A percentile compares a stretch with the other conserved stretches of the same genome.
Evolutionary conservation across 768 basidiomycete genomes (phyloP).

Genomic region (Leccinum barrowsii): DNA sequence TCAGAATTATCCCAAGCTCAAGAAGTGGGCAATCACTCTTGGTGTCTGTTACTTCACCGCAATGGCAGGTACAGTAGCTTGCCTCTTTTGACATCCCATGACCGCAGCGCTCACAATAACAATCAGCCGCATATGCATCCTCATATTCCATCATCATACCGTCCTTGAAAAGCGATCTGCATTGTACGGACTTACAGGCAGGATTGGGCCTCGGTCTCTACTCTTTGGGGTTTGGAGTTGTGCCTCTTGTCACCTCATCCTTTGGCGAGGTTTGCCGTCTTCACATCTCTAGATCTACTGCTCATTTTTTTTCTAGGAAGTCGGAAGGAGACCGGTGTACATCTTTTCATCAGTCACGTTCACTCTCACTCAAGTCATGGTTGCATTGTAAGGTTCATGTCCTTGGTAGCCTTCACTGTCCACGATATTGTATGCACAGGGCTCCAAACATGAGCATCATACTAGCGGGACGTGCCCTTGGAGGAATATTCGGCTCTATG

Average conservation of each 20-base stretch:
- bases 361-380: conserved; percentile 46
- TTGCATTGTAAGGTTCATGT: conserved; percentile 24
- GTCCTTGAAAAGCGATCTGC: conserved; percentile 47
- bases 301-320: conserved; percentile 39
- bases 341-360: conserved; percentile 49
- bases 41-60: conserved; percentile 24
- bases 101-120: neutral
- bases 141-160: conserved; percentile 53
- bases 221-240: conserved; percentile 55
- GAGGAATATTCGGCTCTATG: conserved; percentile 61
- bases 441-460: conserved; percentile 51
- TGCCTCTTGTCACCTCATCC: conserved; percentile 60
- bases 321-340: conserved; percentile 62
- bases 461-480: conserved; percentile 54
- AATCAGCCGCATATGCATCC: conserved; percentile 44
- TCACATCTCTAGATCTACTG: neutral
- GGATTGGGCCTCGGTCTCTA: conserved; percentile 50
- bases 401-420: neutral
- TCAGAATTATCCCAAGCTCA: conserved; percentile 31
- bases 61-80: conserved; percentile 18
- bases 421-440: conserved; percentile 16
- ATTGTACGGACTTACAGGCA: conserved; percentile 43
- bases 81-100: neutral
- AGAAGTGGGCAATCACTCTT: conserved; percentile 43
- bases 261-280: conserved; percentile 48